Evolutionary conservation across 1,284 basidiomycete genomes (phyloP), one percentile per base, ranked within the genome.

Genomic region (Porphyrellus sp.): DNA sequence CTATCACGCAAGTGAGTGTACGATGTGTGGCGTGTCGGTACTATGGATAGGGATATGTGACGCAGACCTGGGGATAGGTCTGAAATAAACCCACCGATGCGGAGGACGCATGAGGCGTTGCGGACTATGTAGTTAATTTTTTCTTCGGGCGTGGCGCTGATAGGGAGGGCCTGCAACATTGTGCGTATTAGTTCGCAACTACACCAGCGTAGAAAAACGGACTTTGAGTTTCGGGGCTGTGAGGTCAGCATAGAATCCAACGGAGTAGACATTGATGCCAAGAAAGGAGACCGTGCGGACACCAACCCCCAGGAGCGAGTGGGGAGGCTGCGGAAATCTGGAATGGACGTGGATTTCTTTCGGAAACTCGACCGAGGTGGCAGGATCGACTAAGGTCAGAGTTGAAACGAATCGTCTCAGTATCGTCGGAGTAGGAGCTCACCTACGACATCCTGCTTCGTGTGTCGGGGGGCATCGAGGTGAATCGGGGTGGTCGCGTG

Each of bases 251-350:
- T 95, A 95, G 66, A 94, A 89, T 1, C 79, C 92, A 38, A 91
- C 82, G 5, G 90, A 89, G 69, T 95, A 95, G 11, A 94, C 93
- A 58, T 86, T 81, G 53, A 95, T 79, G 6, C 81, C 76, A 40
- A 95, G 72, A 71, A 95, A 92, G 12, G 89, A 89, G 39, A 95
- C 92, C 0, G 85, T 91, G 39, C 93, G 77, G 28, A 93, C 89
- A 39, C 92, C 92, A 2, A 90, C 73, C 1, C 93, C 92, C 12
- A 94, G 72, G 6, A 95, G 77, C 16, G 81, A 77, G 61, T 90
- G 79, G 2, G 77, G 72, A 11, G 85, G 82, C 13, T 81, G 68
- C 8, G 79, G 76, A 12, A 77, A 69, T 62, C 82, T 85, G 21
- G 86, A 82, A 25, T 82, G 79, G 30, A 88, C 75, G 20, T 64